A percentile compares a stretch with the other conserved stretches of the same genome.
phyloP scores from a whole-genome alignment of 2,329 filamentous ascomycete species.

The Moelleriella libera region DNA sequence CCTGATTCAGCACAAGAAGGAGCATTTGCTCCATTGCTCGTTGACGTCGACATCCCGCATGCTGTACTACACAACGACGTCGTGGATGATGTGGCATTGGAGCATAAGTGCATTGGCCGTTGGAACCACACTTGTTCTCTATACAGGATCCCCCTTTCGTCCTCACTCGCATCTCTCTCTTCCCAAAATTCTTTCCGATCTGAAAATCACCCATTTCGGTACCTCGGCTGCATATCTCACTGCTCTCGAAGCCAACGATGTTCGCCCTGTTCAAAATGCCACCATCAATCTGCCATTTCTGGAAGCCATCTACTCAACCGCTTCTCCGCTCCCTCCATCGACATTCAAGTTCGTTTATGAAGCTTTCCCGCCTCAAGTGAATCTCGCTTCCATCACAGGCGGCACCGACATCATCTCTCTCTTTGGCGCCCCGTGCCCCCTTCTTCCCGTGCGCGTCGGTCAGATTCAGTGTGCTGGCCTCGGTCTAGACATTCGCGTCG shows the following conservation, averaged over 20 bases:
- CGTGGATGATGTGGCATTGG: constrained; percentile 99
- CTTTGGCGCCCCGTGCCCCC: constrained; percentile 72
- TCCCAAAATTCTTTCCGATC: constrained; percentile 65
- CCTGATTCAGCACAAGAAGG: constrained; percentile 92
- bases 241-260: constrained; percentile 65
- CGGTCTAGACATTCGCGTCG: constrained; percentile 60
- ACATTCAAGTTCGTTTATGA: constrained; percentile 85
- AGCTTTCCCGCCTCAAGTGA: constrained; percentile 65
- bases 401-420: constrained; percentile 95
- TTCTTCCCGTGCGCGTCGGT: constrained; percentile 57
- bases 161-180: constrained; percentile 70
- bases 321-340: constrained; percentile 79
- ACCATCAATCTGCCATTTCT: constrained; percentile 48
- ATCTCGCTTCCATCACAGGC: constrained; percentile 86
- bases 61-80: constrained; percentile 89
- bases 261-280: constrained; percentile 40
- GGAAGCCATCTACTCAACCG: constrained; percentile 84
- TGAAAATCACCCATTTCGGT: constrained; percentile 82
- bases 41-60: constrained; percentile 59
- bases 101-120: constrained; percentile 72
- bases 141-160: constrained; percentile 83
- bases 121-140: constrained; percentile 73
- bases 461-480: constrained; percentile 68
- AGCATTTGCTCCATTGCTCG: constrained; percentile 77
- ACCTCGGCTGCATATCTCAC: constrained; percentile 91